phyloP scores from a whole-genome alignment of 495 filamentous ascomycete species.

The Aspergillus kassunensis region DNA sequence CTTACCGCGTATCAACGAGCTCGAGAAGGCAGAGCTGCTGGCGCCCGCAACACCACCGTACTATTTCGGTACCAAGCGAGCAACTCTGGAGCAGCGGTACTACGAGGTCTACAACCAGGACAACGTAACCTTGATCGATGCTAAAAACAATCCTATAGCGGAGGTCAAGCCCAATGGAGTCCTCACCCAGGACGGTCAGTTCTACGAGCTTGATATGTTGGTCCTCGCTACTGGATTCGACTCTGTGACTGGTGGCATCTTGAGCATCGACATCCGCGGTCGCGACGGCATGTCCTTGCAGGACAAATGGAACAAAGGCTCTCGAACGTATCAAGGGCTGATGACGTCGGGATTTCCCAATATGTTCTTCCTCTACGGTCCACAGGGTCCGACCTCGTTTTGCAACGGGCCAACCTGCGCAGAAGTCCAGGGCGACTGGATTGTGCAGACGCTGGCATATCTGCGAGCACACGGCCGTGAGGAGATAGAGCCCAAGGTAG shows the following conservation, averaged over 20 bases:
- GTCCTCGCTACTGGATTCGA: constrained; percentile 56
- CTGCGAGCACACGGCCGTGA: background rate
- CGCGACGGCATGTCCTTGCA: constrained; percentile 32
- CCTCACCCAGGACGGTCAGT: constrained; percentile 32
- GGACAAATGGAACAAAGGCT: constrained; percentile 44
- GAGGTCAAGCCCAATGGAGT: constrained; percentile 43
- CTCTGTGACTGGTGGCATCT: constrained; percentile 37
- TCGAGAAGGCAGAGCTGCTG: constrained; percentile 44
- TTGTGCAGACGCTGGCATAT: constrained; percentile 35
- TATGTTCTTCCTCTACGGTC: constrained; percentile 50
- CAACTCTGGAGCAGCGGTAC: constrained; percentile 49
- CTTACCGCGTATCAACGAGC: constrained; percentile 45
- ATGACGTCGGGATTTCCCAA: constrained; percentile 45
- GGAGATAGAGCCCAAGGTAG: background rate
- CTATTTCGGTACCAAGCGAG: constrained; percentile 48
- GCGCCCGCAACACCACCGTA: constrained; percentile 48
- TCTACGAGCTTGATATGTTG: constrained; percentile 48
- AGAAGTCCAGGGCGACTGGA: constrained; percentile 51
- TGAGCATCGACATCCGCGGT: constrained; percentile 34
- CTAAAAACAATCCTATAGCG: constrained; percentile 41
- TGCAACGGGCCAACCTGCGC: constrained; percentile 49
- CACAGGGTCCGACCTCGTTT: constrained; percentile 44
- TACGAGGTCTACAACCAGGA: constrained; percentile 52
- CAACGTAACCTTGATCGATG: constrained; percentile 51
- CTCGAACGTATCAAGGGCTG: constrained; percentile 46